Percentiles rank a stretch among this genome's conserved stretches.
Conservation (phyloP, 495 filamentous ascomycete genomes). For the Hypoxylon perforatum region DNA sequence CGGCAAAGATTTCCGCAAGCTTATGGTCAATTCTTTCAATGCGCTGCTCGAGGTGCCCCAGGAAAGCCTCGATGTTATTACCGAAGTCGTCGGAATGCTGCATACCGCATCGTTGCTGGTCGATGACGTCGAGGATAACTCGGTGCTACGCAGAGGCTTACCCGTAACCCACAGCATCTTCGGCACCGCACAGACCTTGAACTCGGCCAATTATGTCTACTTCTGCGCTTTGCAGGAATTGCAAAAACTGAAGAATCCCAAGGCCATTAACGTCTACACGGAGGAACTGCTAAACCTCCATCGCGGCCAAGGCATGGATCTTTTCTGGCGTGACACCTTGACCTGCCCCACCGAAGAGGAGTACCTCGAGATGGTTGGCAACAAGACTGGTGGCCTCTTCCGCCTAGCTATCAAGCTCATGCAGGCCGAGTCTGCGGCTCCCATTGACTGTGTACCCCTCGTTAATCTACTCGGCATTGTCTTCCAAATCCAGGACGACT, state of each 20-base stretch:
- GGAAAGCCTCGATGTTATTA: slow-evolving; percentile 82
- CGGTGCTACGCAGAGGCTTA: slow-evolving; percentile 82
- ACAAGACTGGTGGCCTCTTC: slow-evolving; percentile 98
- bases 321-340: slow-evolving; percentile 95
- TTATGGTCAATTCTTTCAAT: slow-evolving; percentile 91
- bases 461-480: slow-evolving; percentile 92
- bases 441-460: slow-evolving; percentile 80
- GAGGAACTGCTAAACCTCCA: slow-evolving; percentile 95
- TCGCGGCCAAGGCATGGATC: slow-evolving; percentile 95
- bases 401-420: slow-evolving; percentile 94
- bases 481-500: slow-evolving; percentile 98
- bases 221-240: slow-evolving; percentile 88
- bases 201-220: slow-evolving; percentile 97
- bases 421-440: slow-evolving; percentile 82
- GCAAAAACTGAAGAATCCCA: slow-evolving; percentile 76
- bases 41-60: slow-evolving; percentile 86
- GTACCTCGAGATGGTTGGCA: slow-evolving; percentile 98
- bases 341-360: slow-evolving; percentile 95
- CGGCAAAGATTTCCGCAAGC: slow-evolving; percentile 89
- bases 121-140: slow-evolving; percentile 91
- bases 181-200: slow-evolving; percentile 95
- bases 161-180: slow-evolving; percentile 96
- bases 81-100: slow-evolving; percentile 88
- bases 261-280: slow-evolving; percentile 79
- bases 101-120: slow-evolving; percentile 94